Evolutionary conservation across 139 green algal genomes (phyloP), one percentile per base, ranked within the genome.

Genomic region (Desmodesmus armatus): DNA sequence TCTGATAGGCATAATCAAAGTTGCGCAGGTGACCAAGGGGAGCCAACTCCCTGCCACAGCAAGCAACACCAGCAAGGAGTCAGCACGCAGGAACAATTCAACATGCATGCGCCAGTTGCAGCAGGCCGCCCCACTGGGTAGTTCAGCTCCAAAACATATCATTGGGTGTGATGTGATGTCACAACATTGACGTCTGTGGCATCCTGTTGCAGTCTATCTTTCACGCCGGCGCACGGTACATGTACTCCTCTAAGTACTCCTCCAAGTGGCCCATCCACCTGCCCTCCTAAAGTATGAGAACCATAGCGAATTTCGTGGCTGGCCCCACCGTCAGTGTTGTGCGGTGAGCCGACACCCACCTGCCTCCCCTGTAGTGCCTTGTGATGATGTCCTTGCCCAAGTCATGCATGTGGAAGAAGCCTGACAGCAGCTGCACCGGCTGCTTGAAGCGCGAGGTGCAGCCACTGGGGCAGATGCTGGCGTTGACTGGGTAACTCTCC

Each of bases 331-430:
- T n/a, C n/a, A n/a, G n/a, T n/a, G n/a, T n/a, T n/a, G n/a, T n/a
- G n/a, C n/a, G n/a, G n/a, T n/a, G 17, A 2, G 66, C 33, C 6
- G 21, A n/a, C 6, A 74, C 33, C 35, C 44, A 33, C 29, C 29
- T 49, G 60, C 74, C 74, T 62, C 27, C 31, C 15, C 65, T 72
- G 23, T 51, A 77, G 69, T 25, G 69, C 7, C 76, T 53, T 6
- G 55, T 58, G 25, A 60, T 71, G 76, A 82, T 82, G 37, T 53
- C 71, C 33, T 71, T 82, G 76, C 76, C 76, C 7, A 55, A 7
- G 53, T 55, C 76, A 29, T 82, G 76, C 76, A 72, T 72, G 76
- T 82, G 76, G 53, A 82, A 60, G 37, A 72, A 72, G 37, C 53
- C 55, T n/a, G 53, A 9, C 47, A 82, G 55, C 76, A 82, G 76